A percentile compares a stretch with the other conserved stretches of the same genome.
Evolutionary conservation across 768 basidiomycete genomes (phyloP).

Genomic region (Tephrocybe sp.): DNA sequence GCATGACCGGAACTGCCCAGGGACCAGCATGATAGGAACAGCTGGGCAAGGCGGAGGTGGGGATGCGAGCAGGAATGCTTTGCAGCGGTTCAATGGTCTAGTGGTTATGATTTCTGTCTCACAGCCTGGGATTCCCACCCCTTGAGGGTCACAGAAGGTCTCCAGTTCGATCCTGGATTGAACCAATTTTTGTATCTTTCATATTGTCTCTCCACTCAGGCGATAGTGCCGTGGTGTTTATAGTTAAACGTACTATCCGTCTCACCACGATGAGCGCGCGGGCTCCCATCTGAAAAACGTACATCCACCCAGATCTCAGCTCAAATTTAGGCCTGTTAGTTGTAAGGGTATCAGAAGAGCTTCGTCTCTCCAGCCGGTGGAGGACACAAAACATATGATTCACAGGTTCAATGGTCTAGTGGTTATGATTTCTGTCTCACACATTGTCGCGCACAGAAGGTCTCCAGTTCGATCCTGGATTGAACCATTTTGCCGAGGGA

Average conservation of each 20-base stretch:
- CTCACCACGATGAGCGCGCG: no score
- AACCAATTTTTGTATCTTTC: not conserved
- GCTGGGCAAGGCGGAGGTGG: no score
- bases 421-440: conserved; percentile 41
- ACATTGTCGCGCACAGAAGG: conserved; percentile 35
- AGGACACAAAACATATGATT: no score
- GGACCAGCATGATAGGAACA: not conserved
- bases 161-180: not conserved
- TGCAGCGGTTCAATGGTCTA: not conserved
- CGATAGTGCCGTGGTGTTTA: no score
- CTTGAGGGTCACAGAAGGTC: not conserved
- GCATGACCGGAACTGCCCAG: conserved; percentile 2
- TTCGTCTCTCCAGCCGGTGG: no score
- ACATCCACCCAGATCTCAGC: no score
- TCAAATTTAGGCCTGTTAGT: no score
- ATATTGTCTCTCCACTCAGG: no score
- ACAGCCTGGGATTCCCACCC: not conserved
- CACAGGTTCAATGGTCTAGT: conserved; percentile 27
- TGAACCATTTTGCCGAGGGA: conserved; percentile 30
- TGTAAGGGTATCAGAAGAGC: no score
- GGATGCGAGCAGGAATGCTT: no score
- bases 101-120: not conserved
- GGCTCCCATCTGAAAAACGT: no score
- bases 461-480: conserved; percentile 44
- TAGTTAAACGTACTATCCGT: no score